Evolutionary conservation across 148 eudicot species (phyloP).

Genomic region (Camellia lanceoleosa): DNA sequence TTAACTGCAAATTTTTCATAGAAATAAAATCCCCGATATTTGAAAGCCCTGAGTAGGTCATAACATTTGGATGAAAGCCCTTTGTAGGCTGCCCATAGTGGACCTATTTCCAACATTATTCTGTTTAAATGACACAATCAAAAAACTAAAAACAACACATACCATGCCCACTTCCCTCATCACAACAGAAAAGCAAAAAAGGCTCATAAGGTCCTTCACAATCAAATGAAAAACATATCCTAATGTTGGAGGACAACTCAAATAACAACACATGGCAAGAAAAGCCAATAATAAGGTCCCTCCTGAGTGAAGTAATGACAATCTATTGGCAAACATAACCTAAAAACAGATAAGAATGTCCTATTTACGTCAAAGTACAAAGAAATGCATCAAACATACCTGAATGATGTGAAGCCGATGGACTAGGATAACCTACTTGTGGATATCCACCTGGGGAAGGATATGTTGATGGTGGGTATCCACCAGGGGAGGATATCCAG

Average conservation of each 20-base stretch:
- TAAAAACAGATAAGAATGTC: neutral
- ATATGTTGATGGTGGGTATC: neutral
- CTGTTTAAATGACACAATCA: neutral
- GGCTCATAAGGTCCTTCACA: neutral
- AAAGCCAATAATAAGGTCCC: neutral
- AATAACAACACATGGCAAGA: neutral
- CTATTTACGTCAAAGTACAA: neutral
- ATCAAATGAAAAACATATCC: neutral
- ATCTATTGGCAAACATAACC: neutral
- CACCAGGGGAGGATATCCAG: constrained; percentile 29
- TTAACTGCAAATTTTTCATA: too few relatives aligned
- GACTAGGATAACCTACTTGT: constrained; percentile 46
- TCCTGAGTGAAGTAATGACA: neutral
- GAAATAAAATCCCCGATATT: too few relatives aligned
- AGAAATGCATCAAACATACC: constrained; percentile 26
- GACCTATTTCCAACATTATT: neutral
- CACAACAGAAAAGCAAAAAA: neutral
- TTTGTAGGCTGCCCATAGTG: neutral
- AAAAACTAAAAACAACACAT: neutral
- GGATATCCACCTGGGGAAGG: constrained; percentile 42
- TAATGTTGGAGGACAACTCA: neutral
- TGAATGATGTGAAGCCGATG: constrained; percentile 42
- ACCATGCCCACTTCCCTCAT: neutral
- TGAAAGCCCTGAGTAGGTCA: neutral
- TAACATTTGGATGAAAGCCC: neutral